Evolutionary conservation across 345 rosid genomes (phyloP).

Genomic region (Linum tenue): DNA sequence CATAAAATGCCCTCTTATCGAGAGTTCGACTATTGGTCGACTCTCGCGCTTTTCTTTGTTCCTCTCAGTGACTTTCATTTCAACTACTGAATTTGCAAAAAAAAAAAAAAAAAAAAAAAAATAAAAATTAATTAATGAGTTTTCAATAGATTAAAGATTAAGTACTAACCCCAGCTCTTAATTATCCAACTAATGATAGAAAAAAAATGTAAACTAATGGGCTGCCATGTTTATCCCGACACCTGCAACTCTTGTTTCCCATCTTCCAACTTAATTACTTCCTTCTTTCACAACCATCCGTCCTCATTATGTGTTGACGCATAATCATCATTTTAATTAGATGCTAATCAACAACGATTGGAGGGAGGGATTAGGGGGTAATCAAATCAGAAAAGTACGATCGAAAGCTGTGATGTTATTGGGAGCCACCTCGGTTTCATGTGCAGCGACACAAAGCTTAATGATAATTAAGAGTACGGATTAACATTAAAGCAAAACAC

Average conservation of each 20-base stretch:
- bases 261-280: slow-evolving; percentile 36
- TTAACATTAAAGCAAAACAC: no score
- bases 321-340: slow-evolving; percentile 1
- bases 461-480: no score
- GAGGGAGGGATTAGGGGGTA: not conserved
- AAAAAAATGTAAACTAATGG: slow-evolving; percentile 19
- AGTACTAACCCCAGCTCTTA: not conserved
- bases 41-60: no score
- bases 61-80: no score
- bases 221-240: slow-evolving; percentile 51
- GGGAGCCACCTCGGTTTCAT: not conserved
- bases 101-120: no score
- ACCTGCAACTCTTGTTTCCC: slow-evolving; percentile 38
- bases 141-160: no score
- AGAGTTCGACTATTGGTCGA: no score
- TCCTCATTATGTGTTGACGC: not conserved
- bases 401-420: slow-evolving; percentile 5
- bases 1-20: no score
- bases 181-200: not conserved
- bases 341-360: slow-evolving; percentile 15
- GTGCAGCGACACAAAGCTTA: not conserved
- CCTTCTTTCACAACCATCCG: not conserved
- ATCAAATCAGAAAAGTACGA: slow-evolving; percentile 21
- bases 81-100: no score
- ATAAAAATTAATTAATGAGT: no score